These are phyloP conservation scores for Papiliotrema flavescens DNA, from an alignment of 1,284 basidiomycete genomes.

Conservation along the genomic window DNA sequence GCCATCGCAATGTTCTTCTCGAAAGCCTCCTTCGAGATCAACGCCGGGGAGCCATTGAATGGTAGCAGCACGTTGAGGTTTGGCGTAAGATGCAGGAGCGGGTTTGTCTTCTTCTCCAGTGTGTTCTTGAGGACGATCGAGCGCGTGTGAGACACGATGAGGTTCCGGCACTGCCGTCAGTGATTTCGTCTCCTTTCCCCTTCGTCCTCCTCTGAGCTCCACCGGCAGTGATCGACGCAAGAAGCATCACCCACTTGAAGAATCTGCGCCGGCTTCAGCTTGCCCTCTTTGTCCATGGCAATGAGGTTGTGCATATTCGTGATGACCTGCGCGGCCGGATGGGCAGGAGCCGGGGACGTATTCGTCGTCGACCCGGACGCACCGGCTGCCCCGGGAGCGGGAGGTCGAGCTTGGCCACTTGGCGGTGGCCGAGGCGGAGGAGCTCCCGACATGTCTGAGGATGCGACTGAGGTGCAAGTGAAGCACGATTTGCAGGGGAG, in stretches of 20 bases:
- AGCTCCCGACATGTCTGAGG: too few relatives aligned
- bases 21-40: constrained; percentile 16
- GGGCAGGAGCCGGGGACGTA: too few relatives aligned
- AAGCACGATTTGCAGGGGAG: too few relatives aligned
- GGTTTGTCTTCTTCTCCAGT: constrained; percentile 9
- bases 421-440: too few relatives aligned
- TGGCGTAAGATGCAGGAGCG: constrained; percentile 12
- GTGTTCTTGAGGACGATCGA: constrained; percentile 2
- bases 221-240: too few relatives aligned
- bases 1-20: constrained; percentile 7
- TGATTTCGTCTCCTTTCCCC: too few relatives aligned
- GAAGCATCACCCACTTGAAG: constrained; percentile 7
- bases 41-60: constrained; percentile 8
- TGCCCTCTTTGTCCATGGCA: constrained; percentile 1
- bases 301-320: constrained; percentile 3
- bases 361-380: too few relatives aligned
- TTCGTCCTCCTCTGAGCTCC: too few relatives aligned
- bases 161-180: constrained; percentile 1
- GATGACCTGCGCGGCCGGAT: background rate
- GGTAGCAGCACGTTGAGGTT: constrained; percentile 18
- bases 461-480: too few relatives aligned
- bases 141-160: background rate
- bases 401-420: too few relatives aligned
- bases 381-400: too few relatives aligned
- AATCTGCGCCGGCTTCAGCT: background rate